Conservation (phyloP, 495 filamentous ascomycete species). For the Parachaetomium inaequale region DNA sequence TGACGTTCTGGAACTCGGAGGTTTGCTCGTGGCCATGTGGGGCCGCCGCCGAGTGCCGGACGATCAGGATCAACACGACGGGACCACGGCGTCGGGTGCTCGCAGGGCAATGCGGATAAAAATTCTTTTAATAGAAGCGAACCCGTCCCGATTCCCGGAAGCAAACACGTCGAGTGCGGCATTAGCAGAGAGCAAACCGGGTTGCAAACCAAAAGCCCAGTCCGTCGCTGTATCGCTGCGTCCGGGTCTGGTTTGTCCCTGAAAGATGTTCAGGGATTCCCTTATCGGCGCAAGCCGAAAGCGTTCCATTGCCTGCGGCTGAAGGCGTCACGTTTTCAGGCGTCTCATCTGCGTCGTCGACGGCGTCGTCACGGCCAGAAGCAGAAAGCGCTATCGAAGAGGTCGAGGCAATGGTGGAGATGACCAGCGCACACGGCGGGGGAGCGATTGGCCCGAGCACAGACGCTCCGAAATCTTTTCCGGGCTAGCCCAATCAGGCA, state of each 20-base stretch:
- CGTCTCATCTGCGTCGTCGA: background rate
- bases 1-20: too few relatives aligned
- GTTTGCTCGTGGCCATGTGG: background rate
- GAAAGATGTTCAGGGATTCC: background rate
- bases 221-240: background rate
- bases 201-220: background rate
- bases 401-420: constrained; percentile 12
- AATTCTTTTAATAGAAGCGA: background rate
- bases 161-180: background rate
- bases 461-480: background rate
- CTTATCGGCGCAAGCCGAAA: background rate
- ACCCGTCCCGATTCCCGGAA: background rate
- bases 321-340: background rate
- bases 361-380: constrained; percentile 1
- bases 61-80: background rate
- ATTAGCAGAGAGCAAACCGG: background rate
- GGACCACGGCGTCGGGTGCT: background rate
- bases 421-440: background rate
- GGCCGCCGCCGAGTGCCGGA: background rate
- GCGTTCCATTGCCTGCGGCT: background rate
- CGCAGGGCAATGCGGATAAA: background rate
- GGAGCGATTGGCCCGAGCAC: background rate
- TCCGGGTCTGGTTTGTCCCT: background rate
- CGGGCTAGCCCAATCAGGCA: background rate
- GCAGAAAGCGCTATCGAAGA: constrained; percentile 15